Percentiles rank a stretch among this genome's conserved stretches.
Conservation (phyloP, 345 rosid species). For the Heritiera fomes region DNA sequence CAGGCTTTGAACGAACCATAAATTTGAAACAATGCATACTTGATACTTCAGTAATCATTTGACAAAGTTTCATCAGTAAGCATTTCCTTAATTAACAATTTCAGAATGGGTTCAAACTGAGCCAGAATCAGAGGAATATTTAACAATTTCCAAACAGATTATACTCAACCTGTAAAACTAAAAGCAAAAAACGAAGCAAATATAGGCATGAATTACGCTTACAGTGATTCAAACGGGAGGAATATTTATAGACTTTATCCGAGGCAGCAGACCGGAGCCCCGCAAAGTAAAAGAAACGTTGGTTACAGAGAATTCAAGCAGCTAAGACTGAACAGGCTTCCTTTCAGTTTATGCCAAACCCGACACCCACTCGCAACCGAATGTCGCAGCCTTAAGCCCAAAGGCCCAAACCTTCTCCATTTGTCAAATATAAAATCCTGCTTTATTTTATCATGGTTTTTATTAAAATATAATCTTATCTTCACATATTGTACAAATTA, state of each 20-base stretch:
- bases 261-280: background rate
- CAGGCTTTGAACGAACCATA: background rate
- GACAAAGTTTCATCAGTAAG: background rate
- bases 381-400: no score
- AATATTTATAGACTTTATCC: background rate
- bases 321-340: no score
- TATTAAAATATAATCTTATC: no score
- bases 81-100: background rate
- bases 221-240: background rate
- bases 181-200: background rate
- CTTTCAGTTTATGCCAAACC: no score
- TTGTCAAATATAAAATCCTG: no score
- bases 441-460: no score
- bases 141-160: background rate
- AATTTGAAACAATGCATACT: background rate
- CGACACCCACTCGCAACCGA: no score
- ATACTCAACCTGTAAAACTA: background rate
- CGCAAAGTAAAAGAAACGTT: background rate
- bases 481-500: no score
- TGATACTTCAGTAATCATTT: background rate
- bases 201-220: background rate
- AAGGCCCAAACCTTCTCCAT: no score
- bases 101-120: background rate
- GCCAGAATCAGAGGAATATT: background rate
- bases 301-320: no score